Evolutionary conservation across 1,139 yeast genomes (phyloP), one percentile per base, ranked within the genome.

Genomic region (Yamadazyma songkhlaensis): DNA sequence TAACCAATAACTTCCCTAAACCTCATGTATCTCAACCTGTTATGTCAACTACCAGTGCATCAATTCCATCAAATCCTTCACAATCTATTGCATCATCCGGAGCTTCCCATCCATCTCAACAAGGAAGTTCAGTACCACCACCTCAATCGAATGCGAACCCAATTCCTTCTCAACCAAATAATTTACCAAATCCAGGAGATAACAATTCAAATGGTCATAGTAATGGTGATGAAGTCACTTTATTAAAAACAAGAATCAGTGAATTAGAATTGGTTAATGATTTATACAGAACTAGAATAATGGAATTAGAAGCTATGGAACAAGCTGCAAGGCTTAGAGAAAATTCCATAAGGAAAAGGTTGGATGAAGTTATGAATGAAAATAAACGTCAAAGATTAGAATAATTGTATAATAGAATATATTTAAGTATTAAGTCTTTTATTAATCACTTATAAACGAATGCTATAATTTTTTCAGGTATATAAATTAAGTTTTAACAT

Each of bases 221-320:
- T 21, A 43, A 44, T n/a, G 43, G 49, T 14, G 76, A 72, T 47
- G 81, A 75, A 47, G 62, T 72, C 14, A 77, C 79, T 13, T 65
- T 70, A 31, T 65, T 88, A 43, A 77, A 79, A 45, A 85, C 95
- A 0, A 70, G 95, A 41, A 86, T 89, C 15, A 79, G 87, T n/a
- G 97, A 90, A 56, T 71, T 90, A 42, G 97, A 90, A 57, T 69
- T 90, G 32, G 95, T 90, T 29, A 89, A 88, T 53, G 97, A 89
- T 54, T 67, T 90, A 44, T 85, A 86, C 64, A 75, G 87, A 48
- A 78, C 92, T 4, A 76, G 95, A 49, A 86, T 90, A 36, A 69
- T 76, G 61, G 96, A 90, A 55, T 68, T 90, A 45, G 96, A 90
- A 57, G 78, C 79, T 21, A 65, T 76, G 65, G 92, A 84, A 51